These are phyloP conservation scores for Spathaspora boniae DNA, from an alignment of 805 yeast species.

Conservation along the genomic window DNA sequence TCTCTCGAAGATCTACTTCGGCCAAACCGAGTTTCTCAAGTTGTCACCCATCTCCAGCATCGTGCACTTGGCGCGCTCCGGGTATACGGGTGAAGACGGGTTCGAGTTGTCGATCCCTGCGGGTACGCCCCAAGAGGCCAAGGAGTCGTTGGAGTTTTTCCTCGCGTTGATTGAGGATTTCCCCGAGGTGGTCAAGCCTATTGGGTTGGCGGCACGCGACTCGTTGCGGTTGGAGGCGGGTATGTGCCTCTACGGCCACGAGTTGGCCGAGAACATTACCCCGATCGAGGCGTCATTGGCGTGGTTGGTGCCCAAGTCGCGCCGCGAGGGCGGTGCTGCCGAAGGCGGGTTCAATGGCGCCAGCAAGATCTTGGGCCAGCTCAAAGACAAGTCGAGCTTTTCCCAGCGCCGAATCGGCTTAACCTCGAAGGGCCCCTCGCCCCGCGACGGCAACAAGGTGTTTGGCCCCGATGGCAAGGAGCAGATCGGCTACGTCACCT, in stretches of 20 bases:
- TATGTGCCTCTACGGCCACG: slow-evolving; percentile 96
- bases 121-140: slow-evolving; percentile 32
- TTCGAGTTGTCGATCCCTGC: slow-evolving; percentile 83
- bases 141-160: slow-evolving; percentile 57
- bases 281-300: slow-evolving; percentile 87
- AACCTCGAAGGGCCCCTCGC: slow-evolving; percentile 81
- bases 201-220: slow-evolving; percentile 98
- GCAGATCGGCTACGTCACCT: slow-evolving; percentile 50
- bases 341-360: slow-evolving; percentile 71
- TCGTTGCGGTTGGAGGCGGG: slow-evolving; percentile 96
- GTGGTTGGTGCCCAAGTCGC: slow-evolving; percentile 84
- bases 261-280: slow-evolving; percentile 70
- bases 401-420: slow-evolving; percentile 70
- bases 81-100: slow-evolving; percentile 98
- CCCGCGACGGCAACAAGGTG: slow-evolving; percentile 74
- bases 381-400: slow-evolving; percentile 59
- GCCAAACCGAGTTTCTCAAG: slow-evolving; percentile 53
- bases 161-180: slow-evolving; percentile 49
- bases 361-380: slow-evolving; percentile 61
- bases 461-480: slow-evolving; percentile 50
- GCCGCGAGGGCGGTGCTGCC: slow-evolving; percentile 50
- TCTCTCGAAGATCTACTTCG: slow-evolving; percentile 66
- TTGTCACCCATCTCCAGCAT: slow-evolving; percentile 34
- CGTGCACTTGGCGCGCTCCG: slow-evolving; percentile 87
- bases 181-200: slow-evolving; percentile 66